Conservation (phyloP, 2,329 filamentous ascomycete genomes). For the Cordyceps cicadae region DNA sequence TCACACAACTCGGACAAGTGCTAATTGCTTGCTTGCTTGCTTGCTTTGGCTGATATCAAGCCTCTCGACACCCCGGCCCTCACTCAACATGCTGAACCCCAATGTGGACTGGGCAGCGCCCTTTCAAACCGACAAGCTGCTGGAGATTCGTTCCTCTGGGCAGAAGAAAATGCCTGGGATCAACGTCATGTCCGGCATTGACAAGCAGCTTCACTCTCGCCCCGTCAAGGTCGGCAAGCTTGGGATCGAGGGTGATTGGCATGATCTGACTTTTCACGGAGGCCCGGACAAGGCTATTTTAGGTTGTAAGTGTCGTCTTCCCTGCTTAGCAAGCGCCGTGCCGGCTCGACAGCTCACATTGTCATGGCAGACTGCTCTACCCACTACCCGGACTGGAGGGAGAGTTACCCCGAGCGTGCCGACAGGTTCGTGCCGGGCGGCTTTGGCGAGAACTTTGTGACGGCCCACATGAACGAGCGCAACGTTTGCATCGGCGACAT, state of each 20-base stretch:
- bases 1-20: neutral
- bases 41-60: neutral
- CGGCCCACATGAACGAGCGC: constrained; percentile 49
- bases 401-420: constrained; percentile 42
- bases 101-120: constrained; percentile 33
- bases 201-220: constrained; percentile 38
- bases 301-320: constrained; percentile 34
- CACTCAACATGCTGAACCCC: constrained; percentile 9
- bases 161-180: constrained; percentile 48
- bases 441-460: constrained; percentile 59
- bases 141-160: constrained; percentile 49
- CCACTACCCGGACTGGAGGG: constrained; percentile 49
- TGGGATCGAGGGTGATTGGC: constrained; percentile 52
- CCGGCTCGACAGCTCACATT: neutral
- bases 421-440: constrained; percentile 47
- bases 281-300: constrained; percentile 57
- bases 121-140: constrained; percentile 39
- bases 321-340: too few species aligned
- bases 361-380: constrained; percentile 43
- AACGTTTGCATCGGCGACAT: constrained; percentile 60
- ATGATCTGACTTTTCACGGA: constrained; percentile 54
- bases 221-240: constrained; percentile 37
- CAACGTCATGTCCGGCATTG: constrained; percentile 46
- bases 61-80: neutral
- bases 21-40: neutral